Conservation (phyloP, 108 stramenopile genomes). For the Schizochytrium sp. region DNA sequence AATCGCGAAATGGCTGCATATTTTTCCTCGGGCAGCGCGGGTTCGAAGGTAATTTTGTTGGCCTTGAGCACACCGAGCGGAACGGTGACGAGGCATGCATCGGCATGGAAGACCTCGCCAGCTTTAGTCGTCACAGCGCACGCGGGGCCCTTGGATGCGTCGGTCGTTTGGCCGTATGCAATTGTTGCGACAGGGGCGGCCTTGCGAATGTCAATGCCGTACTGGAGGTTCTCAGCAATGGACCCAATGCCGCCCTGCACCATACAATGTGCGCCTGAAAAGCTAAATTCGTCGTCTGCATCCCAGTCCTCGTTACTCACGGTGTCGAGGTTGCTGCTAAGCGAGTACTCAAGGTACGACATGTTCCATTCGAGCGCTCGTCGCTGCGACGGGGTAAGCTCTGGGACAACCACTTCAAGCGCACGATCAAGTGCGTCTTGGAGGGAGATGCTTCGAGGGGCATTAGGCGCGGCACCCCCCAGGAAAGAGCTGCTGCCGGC, state of each 20-base stretch:
- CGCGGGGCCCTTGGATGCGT: not conserved
- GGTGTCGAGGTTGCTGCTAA: constrained; percentile 5
- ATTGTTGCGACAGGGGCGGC: not conserved
- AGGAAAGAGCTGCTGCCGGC: no score
- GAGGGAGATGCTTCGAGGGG: not conserved
- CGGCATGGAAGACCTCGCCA: not conserved
- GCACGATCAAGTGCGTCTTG: not conserved
- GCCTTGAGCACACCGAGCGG: constrained; percentile 74
- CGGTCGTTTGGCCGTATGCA: not conserved
- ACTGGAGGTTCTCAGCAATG: not conserved
- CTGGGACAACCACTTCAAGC: not conserved
- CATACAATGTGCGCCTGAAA: not conserved
- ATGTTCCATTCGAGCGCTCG: not conserved
- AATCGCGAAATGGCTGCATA: constrained; percentile 60
- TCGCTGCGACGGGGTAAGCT: not conserved
- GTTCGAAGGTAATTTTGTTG: constrained; percentile 52
- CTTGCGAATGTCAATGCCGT: not conserved
- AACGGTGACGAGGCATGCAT: constrained; percentile 55
- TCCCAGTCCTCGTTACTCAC: constrained; percentile 11
- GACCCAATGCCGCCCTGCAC: not conserved
- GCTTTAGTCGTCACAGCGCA: not conserved
- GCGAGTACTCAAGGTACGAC: constrained; percentile 6
- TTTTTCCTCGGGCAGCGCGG: constrained; percentile 60
- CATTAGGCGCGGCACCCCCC: no score
- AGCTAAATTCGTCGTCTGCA: not conserved